Conservation (phyloP, 305 asterid species). For the Solanum hybrid region DNA sequence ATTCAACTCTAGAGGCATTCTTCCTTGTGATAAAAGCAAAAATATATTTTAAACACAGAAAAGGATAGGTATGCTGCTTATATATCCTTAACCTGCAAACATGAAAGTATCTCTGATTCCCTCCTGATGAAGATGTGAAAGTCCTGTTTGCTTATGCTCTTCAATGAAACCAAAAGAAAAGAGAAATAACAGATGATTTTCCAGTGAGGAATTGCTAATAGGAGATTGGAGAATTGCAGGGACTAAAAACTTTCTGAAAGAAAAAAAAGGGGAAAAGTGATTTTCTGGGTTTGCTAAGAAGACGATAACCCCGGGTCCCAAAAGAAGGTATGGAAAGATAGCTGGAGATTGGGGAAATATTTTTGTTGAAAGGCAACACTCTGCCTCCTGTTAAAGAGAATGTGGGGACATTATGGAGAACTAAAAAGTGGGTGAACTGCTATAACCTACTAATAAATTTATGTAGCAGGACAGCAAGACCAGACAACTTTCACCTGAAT, state of each 20-base stretch:
- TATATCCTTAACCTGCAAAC: background rate
- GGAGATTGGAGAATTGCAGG: background rate
- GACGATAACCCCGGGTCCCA: background rate
- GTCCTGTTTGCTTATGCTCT: background rate
- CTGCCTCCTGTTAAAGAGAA: background rate
- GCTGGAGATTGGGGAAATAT: background rate
- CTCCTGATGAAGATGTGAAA: background rate
- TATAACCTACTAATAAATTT: background rate
- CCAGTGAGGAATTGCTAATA: background rate
- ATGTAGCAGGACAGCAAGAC: background rate
- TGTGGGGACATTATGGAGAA: background rate
- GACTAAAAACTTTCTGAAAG: background rate
- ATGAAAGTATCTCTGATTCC: background rate
- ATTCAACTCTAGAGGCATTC: background rate
- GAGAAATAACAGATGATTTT: background rate
- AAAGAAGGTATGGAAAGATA: background rate
- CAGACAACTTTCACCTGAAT: background rate
- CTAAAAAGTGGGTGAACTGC: background rate
- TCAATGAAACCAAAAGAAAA: background rate
- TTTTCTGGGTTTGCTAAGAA: background rate
- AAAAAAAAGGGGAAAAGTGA: background rate
- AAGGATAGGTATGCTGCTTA: background rate
- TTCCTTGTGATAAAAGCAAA: background rate
- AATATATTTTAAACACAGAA: background rate
- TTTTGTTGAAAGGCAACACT: background rate